Conservation (phyloP, 768 basidiomycete species). For the Tephrocybe sp. region DNA sequence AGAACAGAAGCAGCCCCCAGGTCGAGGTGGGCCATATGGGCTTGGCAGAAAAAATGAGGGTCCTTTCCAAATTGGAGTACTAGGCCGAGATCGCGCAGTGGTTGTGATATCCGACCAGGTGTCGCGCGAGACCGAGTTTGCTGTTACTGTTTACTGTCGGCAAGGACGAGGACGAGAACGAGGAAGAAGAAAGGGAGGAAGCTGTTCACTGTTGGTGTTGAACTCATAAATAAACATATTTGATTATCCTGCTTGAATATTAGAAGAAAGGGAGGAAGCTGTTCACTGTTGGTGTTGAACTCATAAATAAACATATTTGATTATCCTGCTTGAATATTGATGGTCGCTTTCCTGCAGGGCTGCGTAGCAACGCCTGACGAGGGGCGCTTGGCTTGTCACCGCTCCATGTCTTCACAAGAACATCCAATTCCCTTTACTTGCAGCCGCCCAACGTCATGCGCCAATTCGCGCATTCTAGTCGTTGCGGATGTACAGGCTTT, state of each 20-base stretch:
- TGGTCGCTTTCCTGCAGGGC: conserved; percentile 13
- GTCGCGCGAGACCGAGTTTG: conserved; percentile 1
- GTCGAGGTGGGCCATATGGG: conserved; percentile 16
- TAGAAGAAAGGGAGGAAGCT: not conserved
- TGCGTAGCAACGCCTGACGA: conserved; percentile 10
- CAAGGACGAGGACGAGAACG: not conserved
- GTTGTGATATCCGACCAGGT: conserved; percentile 9
- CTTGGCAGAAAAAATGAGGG: conserved; percentile 8
- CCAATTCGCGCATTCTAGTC: not conserved
- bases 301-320: conserved; percentile 2
- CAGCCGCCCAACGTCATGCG: conserved; percentile 11
- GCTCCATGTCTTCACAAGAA: conserved; percentile 1
- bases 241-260: not conserved
- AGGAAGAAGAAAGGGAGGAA: conserved; percentile 1
- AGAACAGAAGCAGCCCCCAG: conserved; percentile 13
- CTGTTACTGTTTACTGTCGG: not conserved
- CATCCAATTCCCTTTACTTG: not conserved
- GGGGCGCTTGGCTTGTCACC: not conserved
- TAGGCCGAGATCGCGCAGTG: conserved; percentile 8
- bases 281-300: not conserved
- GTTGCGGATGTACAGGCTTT: not conserved
- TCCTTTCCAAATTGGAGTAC: conserved; percentile 1
- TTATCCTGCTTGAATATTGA: conserved; percentile 5
- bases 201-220: not conserved
- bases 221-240: conserved; percentile 2